These are phyloP conservation scores for Dactylellina cionopaga DNA, from an alignment of 2,329 filamentous ascomycete species.

Conservation along the genomic window DNA sequence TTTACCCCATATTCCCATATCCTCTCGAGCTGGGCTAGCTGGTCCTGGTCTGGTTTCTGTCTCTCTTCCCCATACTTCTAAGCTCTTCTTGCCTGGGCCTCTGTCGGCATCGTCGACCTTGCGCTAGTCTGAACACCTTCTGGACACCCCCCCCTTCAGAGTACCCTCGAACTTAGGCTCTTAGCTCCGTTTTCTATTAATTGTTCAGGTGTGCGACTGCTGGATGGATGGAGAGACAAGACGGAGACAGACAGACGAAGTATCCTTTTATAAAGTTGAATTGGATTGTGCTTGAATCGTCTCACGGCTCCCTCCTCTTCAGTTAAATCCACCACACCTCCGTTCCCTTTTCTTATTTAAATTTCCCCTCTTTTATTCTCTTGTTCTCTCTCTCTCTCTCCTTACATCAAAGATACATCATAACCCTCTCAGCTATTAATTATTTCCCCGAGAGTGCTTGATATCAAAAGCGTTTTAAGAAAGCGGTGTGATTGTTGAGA, in stretches of 20 bases:
- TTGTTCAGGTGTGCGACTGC: neutral
- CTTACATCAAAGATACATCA: neutral
- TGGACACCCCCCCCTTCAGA: neutral
- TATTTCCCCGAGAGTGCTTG: neutral
- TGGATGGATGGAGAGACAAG: neutral
- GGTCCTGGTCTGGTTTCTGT: neutral
- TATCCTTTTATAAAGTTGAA: neutral
- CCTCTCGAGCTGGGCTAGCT: neutral
- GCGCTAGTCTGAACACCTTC: conserved; percentile 31
- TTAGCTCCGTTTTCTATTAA: neutral
- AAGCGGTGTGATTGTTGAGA: neutral
- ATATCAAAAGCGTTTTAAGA: neutral
- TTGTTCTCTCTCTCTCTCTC: neutral
- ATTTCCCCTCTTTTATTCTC: neutral
- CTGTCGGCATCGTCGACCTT: neutral
- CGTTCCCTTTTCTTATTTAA: neutral
- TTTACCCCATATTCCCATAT: conserved; percentile 37
- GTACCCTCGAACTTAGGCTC: neutral
- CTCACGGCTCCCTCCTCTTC: conserved; percentile 16
- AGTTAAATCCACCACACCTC: conserved; percentile 48
- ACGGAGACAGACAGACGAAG: neutral
- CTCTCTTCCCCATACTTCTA: conserved; percentile 12
- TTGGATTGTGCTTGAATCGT: conserved; percentile 28
- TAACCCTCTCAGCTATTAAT: neutral
- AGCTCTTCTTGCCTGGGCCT: conserved; percentile 13